A percentile compares a stretch with the other conserved stretches of the same genome.
phyloP scores from a whole-genome alignment of 139 green algal genomes.

The Klebsormidium nitens region DNA sequence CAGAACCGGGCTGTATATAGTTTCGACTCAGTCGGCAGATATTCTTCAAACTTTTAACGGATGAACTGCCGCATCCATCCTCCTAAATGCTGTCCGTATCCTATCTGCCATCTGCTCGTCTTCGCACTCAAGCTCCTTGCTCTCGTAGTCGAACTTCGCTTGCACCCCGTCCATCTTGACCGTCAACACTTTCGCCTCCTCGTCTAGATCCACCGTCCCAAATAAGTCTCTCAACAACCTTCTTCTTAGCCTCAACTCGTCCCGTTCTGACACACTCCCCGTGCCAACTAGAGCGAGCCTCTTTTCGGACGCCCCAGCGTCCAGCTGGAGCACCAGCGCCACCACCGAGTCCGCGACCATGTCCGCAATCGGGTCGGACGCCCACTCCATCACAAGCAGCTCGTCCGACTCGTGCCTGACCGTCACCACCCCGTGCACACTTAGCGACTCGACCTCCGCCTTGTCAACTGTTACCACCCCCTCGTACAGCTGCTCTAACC shows the following conservation, averaged over 20 bases:
- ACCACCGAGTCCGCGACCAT: slow-evolving; percentile 90
- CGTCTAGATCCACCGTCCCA: not conserved
- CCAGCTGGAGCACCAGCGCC: slow-evolving; percentile 74
- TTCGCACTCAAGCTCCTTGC: not conserved
- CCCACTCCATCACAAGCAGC: slow-evolving; percentile 83
- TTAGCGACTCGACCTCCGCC: slow-evolving; percentile 6
- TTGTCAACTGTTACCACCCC: slow-evolving; percentile 24
- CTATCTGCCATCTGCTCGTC: not conserved
- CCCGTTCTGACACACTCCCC: not conserved
- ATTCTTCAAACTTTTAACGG: too few species aligned
- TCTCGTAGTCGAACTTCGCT: not conserved
- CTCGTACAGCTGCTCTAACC: slow-evolving; percentile 48
- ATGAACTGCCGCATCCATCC: too few species aligned
- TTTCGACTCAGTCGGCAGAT: too few species aligned
- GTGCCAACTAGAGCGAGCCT: not conserved
- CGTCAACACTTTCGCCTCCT: not conserved
- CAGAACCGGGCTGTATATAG: too few species aligned
- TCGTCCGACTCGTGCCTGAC: slow-evolving; percentile 22
- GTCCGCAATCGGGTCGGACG: slow-evolving; percentile 70
- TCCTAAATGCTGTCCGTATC: too few species aligned
- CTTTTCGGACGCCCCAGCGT: not conserved
- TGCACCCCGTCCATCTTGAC: not conserved
- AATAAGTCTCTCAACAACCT: not conserved
- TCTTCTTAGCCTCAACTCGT: not conserved
- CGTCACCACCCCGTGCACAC: slow-evolving; percentile 38